Conservation (phyloP, 1,284 basidiomycete genomes). For the Clitocybe nebularis region DNA sequence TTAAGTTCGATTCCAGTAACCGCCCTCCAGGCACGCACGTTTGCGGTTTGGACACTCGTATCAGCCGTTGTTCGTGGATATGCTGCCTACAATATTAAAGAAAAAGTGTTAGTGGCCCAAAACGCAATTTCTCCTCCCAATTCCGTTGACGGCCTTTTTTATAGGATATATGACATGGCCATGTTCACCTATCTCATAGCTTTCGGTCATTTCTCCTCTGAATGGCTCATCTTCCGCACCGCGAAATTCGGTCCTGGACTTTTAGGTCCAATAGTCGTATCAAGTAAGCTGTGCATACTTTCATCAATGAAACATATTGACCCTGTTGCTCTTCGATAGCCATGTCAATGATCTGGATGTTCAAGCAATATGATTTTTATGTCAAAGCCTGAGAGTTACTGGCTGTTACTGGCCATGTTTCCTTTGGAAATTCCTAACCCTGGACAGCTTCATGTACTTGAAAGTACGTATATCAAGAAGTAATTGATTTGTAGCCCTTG, state of each 20-base stretch:
- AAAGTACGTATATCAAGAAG: no score
- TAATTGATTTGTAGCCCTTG: no score
- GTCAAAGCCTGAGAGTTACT: conserved; percentile 33
- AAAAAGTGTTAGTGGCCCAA: conserved; percentile 63
- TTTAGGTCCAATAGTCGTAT: conserved; percentile 80
- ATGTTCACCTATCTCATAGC: conserved; percentile 88
- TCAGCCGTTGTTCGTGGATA: conserved; percentile 79
- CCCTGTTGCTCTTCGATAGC: conserved; percentile 43
- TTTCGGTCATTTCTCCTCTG: conserved; percentile 85
- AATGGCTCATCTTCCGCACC: conserved; percentile 81
- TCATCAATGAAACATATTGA: conserved; percentile 6
- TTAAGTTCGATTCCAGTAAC: conserved; percentile 55
- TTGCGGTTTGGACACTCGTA: conserved; percentile 85
- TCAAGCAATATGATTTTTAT: conserved; percentile 71
- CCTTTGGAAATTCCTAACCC: neutral
- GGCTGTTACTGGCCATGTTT: neutral
- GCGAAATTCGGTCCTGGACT: conserved; percentile 64
- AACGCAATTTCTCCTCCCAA: conserved; percentile 6
- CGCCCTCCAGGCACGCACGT: conserved; percentile 79
- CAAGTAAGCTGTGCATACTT: conserved; percentile 57
- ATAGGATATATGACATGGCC: conserved; percentile 87
- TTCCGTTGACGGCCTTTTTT: conserved; percentile 11
- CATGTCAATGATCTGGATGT: conserved; percentile 77
- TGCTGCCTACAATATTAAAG: conserved; percentile 83
- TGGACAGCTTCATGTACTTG: no score